Evolutionary conservation across 1,284 basidiomycete genomes (phyloP), one percentile per base, ranked within the genome.

Genomic region (Filobasidium uniguttulatum): DNA sequence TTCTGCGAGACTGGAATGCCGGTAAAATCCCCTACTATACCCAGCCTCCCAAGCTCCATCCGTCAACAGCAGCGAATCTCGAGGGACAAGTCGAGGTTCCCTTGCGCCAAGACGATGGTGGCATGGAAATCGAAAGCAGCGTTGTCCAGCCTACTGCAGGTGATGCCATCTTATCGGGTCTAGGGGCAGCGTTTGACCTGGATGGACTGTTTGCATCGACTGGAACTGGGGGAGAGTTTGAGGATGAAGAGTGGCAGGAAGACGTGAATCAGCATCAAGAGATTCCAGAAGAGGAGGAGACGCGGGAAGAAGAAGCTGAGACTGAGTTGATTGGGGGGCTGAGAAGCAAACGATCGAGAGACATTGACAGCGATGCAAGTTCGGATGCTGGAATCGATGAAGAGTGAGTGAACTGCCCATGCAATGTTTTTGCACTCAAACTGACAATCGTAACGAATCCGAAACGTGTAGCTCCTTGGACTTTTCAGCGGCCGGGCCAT

Each of bases 1-100:
- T 97, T n/a, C 69, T 98, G 3, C 79, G 77, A 43, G 93, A 98
- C 65, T 97, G 93, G 91, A 97, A 97, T 63, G 80, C 86, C 56
- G 89, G 96, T 61, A 90, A 89, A 63, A 96, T 97, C 23, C 82
- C 84, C 0, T 97, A 88, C 70, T 85, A 77, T 69, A 86, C 87
- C 1, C 66, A 73, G 1, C 86, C 90, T 2, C 91, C 93, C 0
- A 62, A 72, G 2, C 64, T 85, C 2, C 87, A 89, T 62, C 79
- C 82, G 0, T 86, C 85, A 2, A 75, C 77, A n/a, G 57, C 58
- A 7, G 58, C 59, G 14, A 38, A 53, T 2, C 44, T 48, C 7
- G 52, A 52, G 1, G 43, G 34, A n/a, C 44, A 29, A n/a, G 23
- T 29, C 7, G 55, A 50, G 17, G 3, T 45, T 1, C 10, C 35